A percentile compares a stretch with the other conserved stretches of the same genome.
These are phyloP conservation scores for Amanita inopinata DNA, from an alignment of 768 basidiomycete species.

Conservation along the genomic window DNA sequence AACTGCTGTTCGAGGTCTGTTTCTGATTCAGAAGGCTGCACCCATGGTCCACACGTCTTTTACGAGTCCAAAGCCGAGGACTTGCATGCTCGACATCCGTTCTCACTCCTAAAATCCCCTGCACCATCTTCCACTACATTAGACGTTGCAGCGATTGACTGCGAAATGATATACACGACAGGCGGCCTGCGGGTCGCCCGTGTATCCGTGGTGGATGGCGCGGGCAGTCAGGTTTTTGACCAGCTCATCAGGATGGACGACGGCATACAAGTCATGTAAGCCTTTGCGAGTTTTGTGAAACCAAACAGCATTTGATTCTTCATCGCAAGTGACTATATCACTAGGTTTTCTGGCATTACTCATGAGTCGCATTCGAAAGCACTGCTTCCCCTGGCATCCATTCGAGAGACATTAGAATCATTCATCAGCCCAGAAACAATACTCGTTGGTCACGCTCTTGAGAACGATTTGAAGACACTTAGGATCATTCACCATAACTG, in stretches of 20 bases:
- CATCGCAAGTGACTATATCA: slow-evolving; percentile 71
- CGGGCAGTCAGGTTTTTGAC: slow-evolving; percentile 71
- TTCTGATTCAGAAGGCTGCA: slow-evolving; percentile 56
- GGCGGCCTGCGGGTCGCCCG: slow-evolving; percentile 87
- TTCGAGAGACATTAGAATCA: slow-evolving; percentile 58
- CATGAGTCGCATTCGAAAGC: slow-evolving; percentile 51
- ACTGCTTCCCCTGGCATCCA: slow-evolving; percentile 49
- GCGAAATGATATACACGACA: slow-evolving; percentile 95
- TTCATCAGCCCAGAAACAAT: slow-evolving; percentile 77
- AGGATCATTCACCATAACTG: slow-evolving; percentile 79
- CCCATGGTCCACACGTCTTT: slow-evolving; percentile 83
- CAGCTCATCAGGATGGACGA: slow-evolving; percentile 75
- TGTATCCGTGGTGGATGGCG: slow-evolving; percentile 78
- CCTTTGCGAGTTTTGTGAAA: slow-evolving; percentile 10
- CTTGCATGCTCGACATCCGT: slow-evolving; percentile 69
- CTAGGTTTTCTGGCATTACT: slow-evolving; percentile 81
- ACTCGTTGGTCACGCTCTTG: slow-evolving; percentile 83
- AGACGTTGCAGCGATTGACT: slow-evolving; percentile 86
- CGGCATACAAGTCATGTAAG: slow-evolving; percentile 68
- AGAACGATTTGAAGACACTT: slow-evolving; percentile 89
- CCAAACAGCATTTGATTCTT: background rate
- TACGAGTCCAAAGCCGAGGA: slow-evolving; percentile 59
- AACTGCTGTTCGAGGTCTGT: slow-evolving; percentile 70
- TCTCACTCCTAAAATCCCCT: slow-evolving; percentile 37
- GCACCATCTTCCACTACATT: slow-evolving; percentile 27